Base-by-base conservation (phyloP, 495 filamentous ascomycete species). In the Poronia punctata region DNA sequence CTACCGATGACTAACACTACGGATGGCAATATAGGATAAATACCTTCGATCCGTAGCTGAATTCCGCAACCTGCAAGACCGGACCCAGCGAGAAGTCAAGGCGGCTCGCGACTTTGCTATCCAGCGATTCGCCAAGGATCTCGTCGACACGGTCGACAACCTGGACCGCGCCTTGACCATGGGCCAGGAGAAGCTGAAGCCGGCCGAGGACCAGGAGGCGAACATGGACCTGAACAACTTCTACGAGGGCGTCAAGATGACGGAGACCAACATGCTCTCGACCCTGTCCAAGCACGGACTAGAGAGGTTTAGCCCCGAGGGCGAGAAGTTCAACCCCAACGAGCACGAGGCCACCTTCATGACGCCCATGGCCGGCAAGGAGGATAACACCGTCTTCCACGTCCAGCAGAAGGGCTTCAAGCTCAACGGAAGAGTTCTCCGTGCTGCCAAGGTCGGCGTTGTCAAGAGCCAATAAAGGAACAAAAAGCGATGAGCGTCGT, bases 301-400 rank as follows among this genome's bases (percentile, higher is more conserved):
- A 30, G 85, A 94, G 72, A 75, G 90, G 50, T 88, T 95, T 61
- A 80, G 93, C 55, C 86, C 86, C 23, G 65, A 79, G 12, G 67
- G 68, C 33, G 82, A 84, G 56, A 81, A 79, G 65, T 98, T 98
- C 70, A 82, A 98, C 70, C 90, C 92, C 37, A 95, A 96, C 62
- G 70, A 83, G 60, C 92, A 97, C 63, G 92, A 98, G 72, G 92
- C 92, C 29, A 88, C 83, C 20, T 98, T 97, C 70, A 85, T 88
- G 81, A 76, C 86, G 8, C 84, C 85, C 42, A 75, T 84, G 67
- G 70, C 76, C 19, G 85, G 71, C 36, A 88, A 89, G 74, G 86
- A 95, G 65, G 75, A 96, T 53, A 88, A 88, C 55, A 83, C 78
- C 29, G 84, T 95, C 45, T 90, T 97, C 67, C 79, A 83, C 60